phyloP scores from a whole-genome alignment of 306 rosid genomes.

The Ziziphus jujuba region DNA sequence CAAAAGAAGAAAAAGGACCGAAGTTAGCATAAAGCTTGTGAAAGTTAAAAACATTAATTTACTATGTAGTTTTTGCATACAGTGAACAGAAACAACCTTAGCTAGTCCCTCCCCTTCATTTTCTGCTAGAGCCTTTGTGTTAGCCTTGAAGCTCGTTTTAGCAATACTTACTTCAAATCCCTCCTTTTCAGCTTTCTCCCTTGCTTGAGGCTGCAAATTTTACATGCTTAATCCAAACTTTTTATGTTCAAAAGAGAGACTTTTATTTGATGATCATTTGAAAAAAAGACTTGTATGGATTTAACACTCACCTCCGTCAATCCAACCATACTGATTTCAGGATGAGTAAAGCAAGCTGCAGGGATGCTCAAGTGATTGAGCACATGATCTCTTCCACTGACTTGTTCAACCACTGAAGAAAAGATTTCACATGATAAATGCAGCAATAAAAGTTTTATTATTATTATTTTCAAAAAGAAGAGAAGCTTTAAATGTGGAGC shows the following conservation, averaged over 20 bases:
- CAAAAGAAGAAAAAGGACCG: constrained; percentile 20
- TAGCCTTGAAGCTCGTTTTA: constrained; percentile 97
- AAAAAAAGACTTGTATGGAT: not conserved
- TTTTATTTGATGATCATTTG: constrained; percentile 4
- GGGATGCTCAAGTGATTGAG: constrained; percentile 96
- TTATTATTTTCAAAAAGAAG: constrained; percentile 6
- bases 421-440: constrained; percentile 7
- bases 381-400: constrained; percentile 86
- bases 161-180: constrained; percentile 87
- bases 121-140: constrained; percentile 97
- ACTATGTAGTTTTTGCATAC: not conserved
- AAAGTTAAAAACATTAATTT: not conserved
- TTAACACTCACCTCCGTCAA: constrained; percentile 65
- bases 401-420: constrained; percentile 86
- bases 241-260: not conserved
- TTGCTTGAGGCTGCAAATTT: constrained; percentile 86
- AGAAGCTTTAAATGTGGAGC: constrained; percentile 7
- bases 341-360: constrained; percentile 97
- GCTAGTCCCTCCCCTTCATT: constrained; percentile 99
- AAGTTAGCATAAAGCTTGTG: constrained; percentile 19
- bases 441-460: not conserved
- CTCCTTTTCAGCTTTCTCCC: constrained; percentile 80
- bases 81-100: constrained; percentile 50
- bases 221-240: constrained; percentile 22
- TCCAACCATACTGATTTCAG: constrained; percentile 97